phyloP scores from a whole-genome alignment of 306 rosid species.

The Adenanthera pavonina region DNA sequence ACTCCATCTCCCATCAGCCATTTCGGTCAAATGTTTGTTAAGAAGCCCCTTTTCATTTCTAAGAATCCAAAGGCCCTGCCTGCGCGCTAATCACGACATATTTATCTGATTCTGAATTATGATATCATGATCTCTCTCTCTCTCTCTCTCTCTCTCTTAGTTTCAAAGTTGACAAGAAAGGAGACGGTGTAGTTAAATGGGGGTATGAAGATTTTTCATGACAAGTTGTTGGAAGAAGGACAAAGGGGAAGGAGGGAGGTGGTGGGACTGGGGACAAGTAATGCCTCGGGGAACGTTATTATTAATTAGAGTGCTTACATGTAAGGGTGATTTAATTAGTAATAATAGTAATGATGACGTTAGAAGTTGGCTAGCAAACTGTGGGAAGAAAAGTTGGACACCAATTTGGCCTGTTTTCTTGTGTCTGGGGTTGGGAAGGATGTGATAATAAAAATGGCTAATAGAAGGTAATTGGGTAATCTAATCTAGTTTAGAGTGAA shows the following conservation, averaged over 20 bases:
- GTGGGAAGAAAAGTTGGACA: conserved; percentile 33
- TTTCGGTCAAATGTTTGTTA: conserved; percentile 61
- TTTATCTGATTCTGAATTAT: conserved; percentile 11
- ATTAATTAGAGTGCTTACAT: conserved; percentile 43
- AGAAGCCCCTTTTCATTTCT: conserved; percentile 31
- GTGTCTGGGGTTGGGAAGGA: conserved; percentile 30
- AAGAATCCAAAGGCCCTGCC: conserved; percentile 63
- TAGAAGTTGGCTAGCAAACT: conserved; percentile 41
- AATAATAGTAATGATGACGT: background rate
- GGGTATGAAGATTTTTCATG: conserved; percentile 36
- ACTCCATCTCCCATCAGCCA: background rate
- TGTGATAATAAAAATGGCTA: conserved; percentile 37
- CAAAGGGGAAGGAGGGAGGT: conserved; percentile 26
- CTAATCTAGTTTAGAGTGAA: conserved; percentile 25
- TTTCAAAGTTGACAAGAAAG: conserved; percentile 46
- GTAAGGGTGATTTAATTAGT: conserved; percentile 2
- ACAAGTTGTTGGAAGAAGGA: conserved; percentile 51
- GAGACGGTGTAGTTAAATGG: conserved; percentile 23
- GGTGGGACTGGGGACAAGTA: conserved; percentile 38
- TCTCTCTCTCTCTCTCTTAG: conserved; percentile 21
- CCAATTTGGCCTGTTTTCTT: conserved; percentile 38
- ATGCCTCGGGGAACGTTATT: conserved; percentile 55
- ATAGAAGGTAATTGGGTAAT: conserved; percentile 33
- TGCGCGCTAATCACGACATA: conserved; percentile 75
- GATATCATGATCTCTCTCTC: conserved; percentile 9